phyloP scores from a whole-genome alignment of 2,329 filamentous ascomycete species.

The Verticillium dahliae region DNA sequence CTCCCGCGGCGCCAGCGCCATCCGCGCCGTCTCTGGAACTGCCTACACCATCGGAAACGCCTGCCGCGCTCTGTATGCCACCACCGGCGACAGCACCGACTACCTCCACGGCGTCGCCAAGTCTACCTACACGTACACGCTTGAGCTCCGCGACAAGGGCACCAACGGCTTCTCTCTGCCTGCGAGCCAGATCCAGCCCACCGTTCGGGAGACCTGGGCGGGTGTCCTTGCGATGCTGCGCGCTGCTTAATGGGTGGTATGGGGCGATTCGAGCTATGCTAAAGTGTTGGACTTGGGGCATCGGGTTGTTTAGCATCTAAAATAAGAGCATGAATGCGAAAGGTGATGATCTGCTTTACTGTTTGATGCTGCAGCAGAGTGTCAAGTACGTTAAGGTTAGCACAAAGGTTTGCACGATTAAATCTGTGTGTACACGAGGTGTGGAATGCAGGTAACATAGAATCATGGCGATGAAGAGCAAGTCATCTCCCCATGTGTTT shows the following conservation, averaged over 20 bases:
- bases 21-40: slow-evolving; percentile 10
- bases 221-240: slow-evolving; percentile 12
- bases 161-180: slow-evolving; percentile 8
- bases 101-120: slow-evolving; percentile 13
- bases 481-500: no score
- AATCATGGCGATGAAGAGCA: no score
- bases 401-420: no score
- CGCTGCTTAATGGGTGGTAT: slow-evolving; percentile 25
- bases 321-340: no score
- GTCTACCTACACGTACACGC: slow-evolving; percentile 10
- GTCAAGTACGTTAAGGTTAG: no score
- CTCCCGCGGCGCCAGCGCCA: slow-evolving; percentile 5
- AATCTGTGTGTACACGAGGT: no score
- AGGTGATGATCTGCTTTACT: no score
- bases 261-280: neutral
- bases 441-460: no score
- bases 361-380: no score
- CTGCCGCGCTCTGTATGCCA: slow-evolving; percentile 12
- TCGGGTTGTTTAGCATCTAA: no score
- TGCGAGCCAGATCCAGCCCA: slow-evolving; percentile 10
- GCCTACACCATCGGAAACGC: slow-evolving; percentile 13
- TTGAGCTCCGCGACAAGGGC: slow-evolving; percentile 9
- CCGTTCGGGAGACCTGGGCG: slow-evolving; percentile 10
- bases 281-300: no score
- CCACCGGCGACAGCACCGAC: slow-evolving; percentile 15